Percentiles rank a stretch among this genome's conserved stretches.
Conservation (phyloP, 108 stramenopile genomes). For the Parietichytrium sp. region DNA sequence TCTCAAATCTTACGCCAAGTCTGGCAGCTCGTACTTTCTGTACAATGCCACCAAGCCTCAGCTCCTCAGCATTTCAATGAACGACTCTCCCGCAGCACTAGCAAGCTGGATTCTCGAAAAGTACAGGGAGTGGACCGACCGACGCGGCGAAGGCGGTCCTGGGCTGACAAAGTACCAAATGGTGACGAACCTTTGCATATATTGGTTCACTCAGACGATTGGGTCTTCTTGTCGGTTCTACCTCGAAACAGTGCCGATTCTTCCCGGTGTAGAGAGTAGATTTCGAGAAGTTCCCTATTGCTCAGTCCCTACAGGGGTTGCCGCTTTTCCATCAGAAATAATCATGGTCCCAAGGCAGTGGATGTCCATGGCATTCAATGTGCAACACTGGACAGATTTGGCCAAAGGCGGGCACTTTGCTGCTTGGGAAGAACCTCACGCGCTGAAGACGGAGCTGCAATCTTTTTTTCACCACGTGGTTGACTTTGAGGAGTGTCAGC, state of each 20-base stretch:
- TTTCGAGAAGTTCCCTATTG: no score
- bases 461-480: background rate
- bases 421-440: background rate
- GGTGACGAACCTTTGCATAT: background rate
- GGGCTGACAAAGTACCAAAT: slow-evolving; percentile 23
- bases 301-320: background rate
- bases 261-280: slow-evolving; percentile 14
- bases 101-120: slow-evolving; percentile 32
- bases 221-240: slow-evolving; percentile 8
- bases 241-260: background rate
- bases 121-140: background rate
- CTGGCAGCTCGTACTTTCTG: background rate
- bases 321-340: background rate
- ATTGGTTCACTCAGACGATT: slow-evolving; percentile 31
- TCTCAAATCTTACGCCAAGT: background rate
- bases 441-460: background rate
- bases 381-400: background rate
- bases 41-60: slow-evolving; percentile 22
- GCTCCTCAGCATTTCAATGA: background rate
- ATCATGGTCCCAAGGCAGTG: background rate
- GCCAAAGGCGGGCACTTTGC: slow-evolving; percentile 12
- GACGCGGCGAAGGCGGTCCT: background rate
- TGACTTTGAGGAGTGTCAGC: background rate
- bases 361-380: slow-evolving; percentile 5
- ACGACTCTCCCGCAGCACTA: background rate